Conservation (phyloP, 78 protist genomes). For the Protostelium mycophagum region DNA sequence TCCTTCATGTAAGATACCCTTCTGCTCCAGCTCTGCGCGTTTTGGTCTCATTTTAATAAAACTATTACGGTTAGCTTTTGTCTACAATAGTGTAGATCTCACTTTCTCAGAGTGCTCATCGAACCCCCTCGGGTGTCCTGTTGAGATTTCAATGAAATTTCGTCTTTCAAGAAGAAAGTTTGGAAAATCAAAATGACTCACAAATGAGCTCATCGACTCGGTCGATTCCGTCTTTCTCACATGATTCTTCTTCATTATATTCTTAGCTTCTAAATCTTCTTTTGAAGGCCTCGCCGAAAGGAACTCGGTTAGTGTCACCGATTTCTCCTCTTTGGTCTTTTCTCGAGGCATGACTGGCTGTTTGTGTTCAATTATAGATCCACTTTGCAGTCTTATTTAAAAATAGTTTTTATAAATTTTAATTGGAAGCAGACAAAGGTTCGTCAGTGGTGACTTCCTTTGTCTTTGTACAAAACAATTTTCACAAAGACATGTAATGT, state of each 20-base stretch:
- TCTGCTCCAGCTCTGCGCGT: neutral
- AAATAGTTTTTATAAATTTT: too few relatives aligned
- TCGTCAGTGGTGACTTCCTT: too few relatives aligned
- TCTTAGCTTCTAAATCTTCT: neutral
- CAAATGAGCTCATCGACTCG: neutral
- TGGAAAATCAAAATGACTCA: neutral
- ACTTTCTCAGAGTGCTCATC: neutral
- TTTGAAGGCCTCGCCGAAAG: neutral
- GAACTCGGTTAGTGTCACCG: neutral
- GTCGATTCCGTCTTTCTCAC: neutral
- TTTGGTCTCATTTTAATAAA: neutral
- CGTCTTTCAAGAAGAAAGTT: neutral
- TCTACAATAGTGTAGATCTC: neutral
- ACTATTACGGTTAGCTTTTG: neutral
- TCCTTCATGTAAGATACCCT: neutral
- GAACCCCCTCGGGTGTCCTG: too few relatives aligned
- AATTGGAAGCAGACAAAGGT: too few relatives aligned
- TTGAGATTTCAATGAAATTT: neutral
- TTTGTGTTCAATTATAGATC: too few relatives aligned
- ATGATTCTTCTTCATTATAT: neutral
- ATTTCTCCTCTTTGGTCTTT: neutral
- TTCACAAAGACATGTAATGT: too few relatives aligned
- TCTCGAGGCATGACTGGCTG: too few relatives aligned
- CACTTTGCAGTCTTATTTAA: too few relatives aligned
- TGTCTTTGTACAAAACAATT: too few relatives aligned